Conservation (phyloP, 2,329 filamentous ascomycete genomes). For the Fusarium sp. region DNA sequence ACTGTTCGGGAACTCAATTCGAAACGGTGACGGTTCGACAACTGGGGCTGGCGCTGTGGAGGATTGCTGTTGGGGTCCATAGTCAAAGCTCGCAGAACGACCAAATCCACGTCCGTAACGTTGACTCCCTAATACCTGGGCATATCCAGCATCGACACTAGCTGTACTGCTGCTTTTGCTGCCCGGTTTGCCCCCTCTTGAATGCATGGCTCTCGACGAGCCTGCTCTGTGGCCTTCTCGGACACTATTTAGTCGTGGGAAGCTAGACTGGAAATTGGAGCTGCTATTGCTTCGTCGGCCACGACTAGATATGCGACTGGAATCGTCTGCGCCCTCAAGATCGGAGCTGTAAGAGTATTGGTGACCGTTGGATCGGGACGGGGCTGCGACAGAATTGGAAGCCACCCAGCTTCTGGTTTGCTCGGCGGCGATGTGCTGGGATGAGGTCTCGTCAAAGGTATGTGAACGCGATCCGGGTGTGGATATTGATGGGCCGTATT, state of each 20-base stretch:
- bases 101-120: constrained; percentile 66
- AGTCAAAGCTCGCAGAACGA: constrained; percentile 82
- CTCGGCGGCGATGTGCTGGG: constrained; percentile 50
- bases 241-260: constrained; percentile 73
- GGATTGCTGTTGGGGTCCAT: constrained; percentile 60
- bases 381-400: constrained; percentile 42
- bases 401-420: constrained; percentile 50
- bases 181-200: constrained; percentile 70
- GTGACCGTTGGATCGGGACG: constrained; percentile 47
- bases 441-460: constrained; percentile 46
- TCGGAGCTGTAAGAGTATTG: constrained; percentile 72
- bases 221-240: constrained; percentile 60
- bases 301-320: constrained; percentile 66
- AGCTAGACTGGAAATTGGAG: constrained; percentile 73
- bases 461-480: constrained; percentile 42
- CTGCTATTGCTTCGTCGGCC: constrained; percentile 84
- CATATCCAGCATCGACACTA: constrained; percentile 74
- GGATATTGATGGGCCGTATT: constrained; percentile 39
- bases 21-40: constrained; percentile 55
- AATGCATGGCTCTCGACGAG: constrained; percentile 59
- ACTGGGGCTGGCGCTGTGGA: constrained; percentile 45
- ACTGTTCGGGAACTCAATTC: constrained; percentile 62
- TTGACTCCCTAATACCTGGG: constrained; percentile 68
- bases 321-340: constrained; percentile 67
- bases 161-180: constrained; percentile 79